Base-by-base conservation (phyloP, 441 rosid genomes). In the Brassica hybrid region DNA sequence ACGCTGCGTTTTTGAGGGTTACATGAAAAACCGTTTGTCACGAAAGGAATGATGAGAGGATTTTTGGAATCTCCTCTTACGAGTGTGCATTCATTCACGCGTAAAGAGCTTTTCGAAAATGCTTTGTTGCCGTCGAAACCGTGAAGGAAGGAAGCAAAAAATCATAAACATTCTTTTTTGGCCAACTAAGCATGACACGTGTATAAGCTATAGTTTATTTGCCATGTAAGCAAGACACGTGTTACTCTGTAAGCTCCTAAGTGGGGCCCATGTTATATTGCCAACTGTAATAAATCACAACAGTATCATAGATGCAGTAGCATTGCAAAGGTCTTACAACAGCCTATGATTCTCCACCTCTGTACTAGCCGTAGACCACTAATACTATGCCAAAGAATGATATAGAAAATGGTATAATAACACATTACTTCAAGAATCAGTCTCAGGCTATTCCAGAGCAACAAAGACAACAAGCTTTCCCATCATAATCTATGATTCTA, bases 201-300 rank as follows among this genome's bases (percentile, higher is more conserved):
- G 56, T 48, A 8, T 6, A 48, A n/a, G 18, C 2, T 48, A 14
- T n/a, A 48, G 7, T 48, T 48, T 6, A 4, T n/a, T 48, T 13
- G 43, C 80, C 72, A 48, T 60, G 4, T 50, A 72, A 21, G 50
- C 7, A 11, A 8, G 77, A 67, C 81, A 78, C 73, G 73, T 60
- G 69, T 60, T 78, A 58, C 69, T 45, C 21, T 54, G 64, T 72
- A 7, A 5, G 64, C 62, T 66, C 4, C 4, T 16, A 5, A 8
- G 50, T 76, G 71, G 74, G 67, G 7, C n/a, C 45, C 21, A 59
- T 56, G 23, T 56, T 13, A 56, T 56, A 18, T 56, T 41, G n/a
- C 12, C 43, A 9, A 36, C 43, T 8, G 41, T 2, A 32, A 7
- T 19, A 21, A 21, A 21, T 21, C 23, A 21, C 23, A 21, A 21